Evolutionary conservation across 23 red algal genomes (phyloP), one percentile per base, ranked within the genome.

Genomic region (Gracilariopsis chorda): DNA sequence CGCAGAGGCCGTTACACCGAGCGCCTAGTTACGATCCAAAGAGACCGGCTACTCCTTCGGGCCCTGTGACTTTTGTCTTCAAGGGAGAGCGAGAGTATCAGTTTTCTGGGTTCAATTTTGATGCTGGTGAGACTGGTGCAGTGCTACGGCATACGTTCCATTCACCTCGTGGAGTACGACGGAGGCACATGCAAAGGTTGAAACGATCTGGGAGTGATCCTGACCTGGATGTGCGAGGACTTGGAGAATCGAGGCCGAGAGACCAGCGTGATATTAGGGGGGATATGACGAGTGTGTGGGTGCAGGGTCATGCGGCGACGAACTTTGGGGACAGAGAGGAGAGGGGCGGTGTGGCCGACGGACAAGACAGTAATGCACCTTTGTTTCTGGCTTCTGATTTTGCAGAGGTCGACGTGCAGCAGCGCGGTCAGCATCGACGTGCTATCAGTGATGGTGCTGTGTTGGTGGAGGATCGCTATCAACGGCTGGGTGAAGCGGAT

Each of bases 21-120:
- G 64, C 60, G 25, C 84, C 84, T 42, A 88, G 84, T 37, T 88
- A 88, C 43, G 84, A 88, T 74, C 84, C 84, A 19, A 62, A 74
- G 12, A 28, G 49, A 25, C 64, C 67, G 0, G 64, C 29, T 17
- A 88, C 84, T 48, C 84, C 84, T 1, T 58, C 69, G 60, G 84
- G 67, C 8, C 84, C 84, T 37, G 84, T 77, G 35, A 88, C 67
- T 19, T 77, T 86, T 40, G 75, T 83, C 29, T 48, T 48, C n/a
- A 88, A 88, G 42, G 84, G 84, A 34, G 84, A 88, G 36, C 42
- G 69, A 8, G 69, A 88, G 7, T 88, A 88, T 48, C 64, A 74
- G 37, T 88, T 88, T 53, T 88, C 84, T 74, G 84, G 84, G 4
- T 88, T 88, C 45, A 88, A 88, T 35, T 88, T 88, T 52, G 84